Percentiles rank a stretch among this genome's conserved stretches.
phyloP scores from a whole-genome alignment of 352 stramenopile genomes.

The Globisporangium acanthophoron region DNA sequence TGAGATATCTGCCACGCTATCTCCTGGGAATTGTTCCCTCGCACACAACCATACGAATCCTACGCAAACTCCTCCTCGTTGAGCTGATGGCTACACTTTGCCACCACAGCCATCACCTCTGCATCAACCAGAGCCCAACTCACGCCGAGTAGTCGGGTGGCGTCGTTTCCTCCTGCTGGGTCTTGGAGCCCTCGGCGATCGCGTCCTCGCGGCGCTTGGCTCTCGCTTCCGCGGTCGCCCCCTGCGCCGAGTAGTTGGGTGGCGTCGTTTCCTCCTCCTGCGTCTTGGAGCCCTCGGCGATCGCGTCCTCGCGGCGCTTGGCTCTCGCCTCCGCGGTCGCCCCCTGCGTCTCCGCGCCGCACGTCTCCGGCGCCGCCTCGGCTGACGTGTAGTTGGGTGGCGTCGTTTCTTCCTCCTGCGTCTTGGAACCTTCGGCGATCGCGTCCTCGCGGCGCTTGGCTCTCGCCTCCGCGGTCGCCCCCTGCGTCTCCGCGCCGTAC shows the following conservation, averaged over 20 bases:
- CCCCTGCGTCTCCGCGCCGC: slow-evolving; percentile 16
- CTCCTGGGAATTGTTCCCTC: no score
- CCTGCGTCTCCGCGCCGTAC: slow-evolving; percentile 13
- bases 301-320: slow-evolving; percentile 40
- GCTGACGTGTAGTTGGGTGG: slow-evolving; percentile 21
- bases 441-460: slow-evolving; percentile 34
- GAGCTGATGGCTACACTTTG: background rate
- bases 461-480: slow-evolving; percentile 29
- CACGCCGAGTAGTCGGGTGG: slow-evolving; percentile 22
- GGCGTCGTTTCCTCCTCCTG: slow-evolving; percentile 72
- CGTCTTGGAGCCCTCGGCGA: slow-evolving; percentile 45
- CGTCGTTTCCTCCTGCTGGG: slow-evolving; percentile 66
- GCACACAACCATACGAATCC: no score
- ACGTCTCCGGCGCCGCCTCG: no score
- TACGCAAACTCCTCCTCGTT: background rate
- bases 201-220: slow-evolving; percentile 34
- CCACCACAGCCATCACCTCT: background rate
- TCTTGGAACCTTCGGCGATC: slow-evolving; percentile 54
- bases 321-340: slow-evolving; percentile 28
- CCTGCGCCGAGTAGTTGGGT: slow-evolving; percentile 17
- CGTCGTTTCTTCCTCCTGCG: slow-evolving; percentile 66
- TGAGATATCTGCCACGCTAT: background rate
- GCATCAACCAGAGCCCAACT: background rate
- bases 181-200: slow-evolving; percentile 54
- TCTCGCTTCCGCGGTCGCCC: slow-evolving; percentile 24